These are phyloP conservation scores for Quercus tomentella DNA, from an alignment of 331 rosid genomes.

Conservation along the genomic window DNA sequence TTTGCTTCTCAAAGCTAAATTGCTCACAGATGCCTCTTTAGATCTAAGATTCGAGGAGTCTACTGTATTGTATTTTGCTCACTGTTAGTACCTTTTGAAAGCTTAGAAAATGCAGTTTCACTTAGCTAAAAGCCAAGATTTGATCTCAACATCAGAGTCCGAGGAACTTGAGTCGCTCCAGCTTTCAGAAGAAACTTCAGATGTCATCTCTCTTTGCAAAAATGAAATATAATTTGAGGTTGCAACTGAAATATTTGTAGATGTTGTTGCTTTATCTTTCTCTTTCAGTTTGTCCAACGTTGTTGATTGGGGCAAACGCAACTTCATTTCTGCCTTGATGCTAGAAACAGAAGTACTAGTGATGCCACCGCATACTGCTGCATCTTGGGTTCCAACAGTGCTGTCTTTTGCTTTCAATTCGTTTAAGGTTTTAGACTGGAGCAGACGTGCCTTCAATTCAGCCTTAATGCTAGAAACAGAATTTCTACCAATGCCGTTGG, in stretches of 20 bases:
- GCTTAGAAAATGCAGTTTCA: not conserved
- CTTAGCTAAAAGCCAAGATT: not conserved
- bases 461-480: not conserved
- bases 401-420: slow-evolving; percentile 18
- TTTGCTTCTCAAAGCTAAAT: not conserved
- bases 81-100: not conserved
- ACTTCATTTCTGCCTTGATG: slow-evolving; percentile 32
- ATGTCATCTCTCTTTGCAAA: slow-evolving; percentile 11
- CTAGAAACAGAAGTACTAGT: not conserved
- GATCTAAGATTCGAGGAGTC: not conserved
- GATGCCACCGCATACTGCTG: not conserved
- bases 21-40: not conserved
- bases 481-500: not conserved
- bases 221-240: slow-evolving; percentile 1
- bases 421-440: not conserved
- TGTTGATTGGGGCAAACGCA: slow-evolving; percentile 22
- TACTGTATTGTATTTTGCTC: not conserved
- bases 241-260: not conserved
- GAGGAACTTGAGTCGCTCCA: slow-evolving; percentile 25
- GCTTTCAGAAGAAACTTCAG: slow-evolving; percentile 45
- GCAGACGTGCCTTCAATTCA: slow-evolving; percentile 6
- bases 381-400: not conserved
- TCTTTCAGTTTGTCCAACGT: slow-evolving; percentile 5
- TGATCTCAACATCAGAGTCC: slow-evolving; percentile 7
- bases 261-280: slow-evolving; percentile 15